Conservation (phyloP, 2,329 filamentous ascomycete genomes). For the Diaporthe ilicicola region DNA sequence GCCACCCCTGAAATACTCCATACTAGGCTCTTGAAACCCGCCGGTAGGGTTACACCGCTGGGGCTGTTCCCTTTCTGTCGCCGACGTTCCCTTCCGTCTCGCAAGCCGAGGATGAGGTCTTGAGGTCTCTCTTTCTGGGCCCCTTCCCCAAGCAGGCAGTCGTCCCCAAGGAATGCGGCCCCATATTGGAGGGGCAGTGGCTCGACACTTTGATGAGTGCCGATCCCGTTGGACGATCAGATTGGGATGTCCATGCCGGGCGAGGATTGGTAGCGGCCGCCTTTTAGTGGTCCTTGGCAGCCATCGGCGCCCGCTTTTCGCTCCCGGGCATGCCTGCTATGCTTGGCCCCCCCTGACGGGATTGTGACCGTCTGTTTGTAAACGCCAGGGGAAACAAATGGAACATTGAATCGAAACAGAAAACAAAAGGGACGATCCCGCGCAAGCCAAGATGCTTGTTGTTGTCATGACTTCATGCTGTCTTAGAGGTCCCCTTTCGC, state of each 20-base stretch:
- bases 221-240: conserved; percentile 19
- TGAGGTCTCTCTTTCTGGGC: too few species aligned
- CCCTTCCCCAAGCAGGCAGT: conserved; percentile 3
- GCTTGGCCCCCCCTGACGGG: conserved; percentile 14
- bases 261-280: conserved; percentile 14
- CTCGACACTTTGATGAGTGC: conserved; percentile 22
- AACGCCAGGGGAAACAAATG: conserved; percentile 3
- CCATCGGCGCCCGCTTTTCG: conserved; percentile 22
- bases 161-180: conserved; percentile 2
- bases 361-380: neutral
- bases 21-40: conserved; percentile 4
- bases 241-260: conserved; percentile 3
- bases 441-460: neutral
- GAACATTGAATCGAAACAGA: conserved; percentile 14
- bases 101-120: neutral
- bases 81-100: neutral
- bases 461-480: conserved; percentile 8
- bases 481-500: conserved; percentile 14
- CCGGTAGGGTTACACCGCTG: neutral
- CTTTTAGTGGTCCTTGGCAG: conserved; percentile 7
- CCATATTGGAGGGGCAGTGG: conserved; percentile 7
- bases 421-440: conserved; percentile 21
- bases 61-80: neutral
- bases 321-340: neutral
- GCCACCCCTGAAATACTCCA: conserved; percentile 1